phyloP scores from a whole-genome alignment of 2,329 filamentous ascomycete genomes.

The Aspergillus caelatus region DNA sequence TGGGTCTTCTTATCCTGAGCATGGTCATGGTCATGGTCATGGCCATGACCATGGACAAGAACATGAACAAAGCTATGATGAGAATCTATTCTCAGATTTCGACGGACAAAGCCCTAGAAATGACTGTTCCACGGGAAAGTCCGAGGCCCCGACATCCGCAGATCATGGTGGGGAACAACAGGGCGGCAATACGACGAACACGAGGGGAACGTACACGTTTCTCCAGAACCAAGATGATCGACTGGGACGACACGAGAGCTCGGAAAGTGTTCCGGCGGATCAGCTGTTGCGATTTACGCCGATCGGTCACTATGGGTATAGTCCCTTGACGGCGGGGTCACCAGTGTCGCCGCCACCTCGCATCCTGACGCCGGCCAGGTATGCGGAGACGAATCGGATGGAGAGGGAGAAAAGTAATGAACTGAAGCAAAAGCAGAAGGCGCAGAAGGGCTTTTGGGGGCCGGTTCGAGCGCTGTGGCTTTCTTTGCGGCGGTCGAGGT shows the following conservation, averaged over 20 bases:
- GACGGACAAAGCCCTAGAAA: no score
- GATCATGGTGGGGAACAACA: no score
- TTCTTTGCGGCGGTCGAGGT: conserved; percentile 6
- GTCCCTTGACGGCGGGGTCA: not conserved
- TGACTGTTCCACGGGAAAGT: no score
- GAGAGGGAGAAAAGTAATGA: not conserved
- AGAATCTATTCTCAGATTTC: no score
- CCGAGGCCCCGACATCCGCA: no score
- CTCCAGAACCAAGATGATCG: not conserved
- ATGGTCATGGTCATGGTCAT: not conserved
- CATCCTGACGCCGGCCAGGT: conserved; percentile 17
- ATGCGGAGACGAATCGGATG: conserved; percentile 13
- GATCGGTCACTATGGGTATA: conserved; percentile 15
- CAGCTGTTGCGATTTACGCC: conserved; percentile 6
- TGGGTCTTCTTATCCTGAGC: no score
- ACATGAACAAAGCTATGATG: not conserved
- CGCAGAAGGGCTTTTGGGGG: not conserved
- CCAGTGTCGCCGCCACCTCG: conserved; percentile 15
- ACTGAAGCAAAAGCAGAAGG: conserved; percentile 2
- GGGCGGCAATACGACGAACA: not conserved
- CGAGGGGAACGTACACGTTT: not conserved
- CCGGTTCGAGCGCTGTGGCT: conserved; percentile 14
- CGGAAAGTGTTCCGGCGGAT: not conserved
- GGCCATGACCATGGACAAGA: not conserved
- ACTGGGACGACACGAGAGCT: not conserved